Evolutionary conservation across 2,329 filamentous ascomycete genomes (phyloP).

Genomic region (Blumeria graminis): DNA sequence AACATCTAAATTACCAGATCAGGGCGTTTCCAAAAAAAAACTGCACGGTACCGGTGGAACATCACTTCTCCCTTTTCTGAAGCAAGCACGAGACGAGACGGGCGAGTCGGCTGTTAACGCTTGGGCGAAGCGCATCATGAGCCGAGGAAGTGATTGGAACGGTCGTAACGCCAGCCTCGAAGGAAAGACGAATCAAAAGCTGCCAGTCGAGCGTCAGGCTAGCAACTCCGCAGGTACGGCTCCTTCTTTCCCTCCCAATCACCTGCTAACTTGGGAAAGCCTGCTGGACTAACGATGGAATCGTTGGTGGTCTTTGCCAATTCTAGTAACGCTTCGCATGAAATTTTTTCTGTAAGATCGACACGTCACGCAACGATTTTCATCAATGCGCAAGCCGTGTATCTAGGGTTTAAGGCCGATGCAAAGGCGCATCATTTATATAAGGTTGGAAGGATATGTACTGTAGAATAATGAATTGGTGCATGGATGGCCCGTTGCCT

Average conservation of each 20-base stretch:
- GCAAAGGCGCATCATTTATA: too few relatives aligned
- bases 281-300: constrained; percentile 68
- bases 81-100: constrained; percentile 90
- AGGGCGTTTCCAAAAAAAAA: constrained; percentile 22
- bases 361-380: too few relatives aligned
- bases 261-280: background rate
- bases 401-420: too few relatives aligned
- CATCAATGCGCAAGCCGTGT: too few relatives aligned
- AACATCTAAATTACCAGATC: constrained; percentile 20
- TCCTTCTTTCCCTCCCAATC: background rate
- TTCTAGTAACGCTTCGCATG: constrained; percentile 7
- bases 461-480: too few relatives aligned
- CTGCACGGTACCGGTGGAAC: constrained; percentile 84
- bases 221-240: constrained; percentile 50
- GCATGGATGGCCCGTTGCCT: too few relatives aligned
- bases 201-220: constrained; percentile 20
- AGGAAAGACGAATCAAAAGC: constrained; percentile 23
- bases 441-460: too few relatives aligned
- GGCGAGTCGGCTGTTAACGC: constrained; percentile 62
- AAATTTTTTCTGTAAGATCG: too few relatives aligned
- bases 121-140: constrained; percentile 24
- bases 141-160: constrained; percentile 13
- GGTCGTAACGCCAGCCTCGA: constrained; percentile 33
- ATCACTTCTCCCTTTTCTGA: constrained; percentile 80
- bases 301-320: constrained; percentile 30